Evolutionary conservation across 2,329 filamentous ascomycete genomes (phyloP), one percentile per base, ranked within the genome.

Genomic region (Aspergillus niger): DNA sequence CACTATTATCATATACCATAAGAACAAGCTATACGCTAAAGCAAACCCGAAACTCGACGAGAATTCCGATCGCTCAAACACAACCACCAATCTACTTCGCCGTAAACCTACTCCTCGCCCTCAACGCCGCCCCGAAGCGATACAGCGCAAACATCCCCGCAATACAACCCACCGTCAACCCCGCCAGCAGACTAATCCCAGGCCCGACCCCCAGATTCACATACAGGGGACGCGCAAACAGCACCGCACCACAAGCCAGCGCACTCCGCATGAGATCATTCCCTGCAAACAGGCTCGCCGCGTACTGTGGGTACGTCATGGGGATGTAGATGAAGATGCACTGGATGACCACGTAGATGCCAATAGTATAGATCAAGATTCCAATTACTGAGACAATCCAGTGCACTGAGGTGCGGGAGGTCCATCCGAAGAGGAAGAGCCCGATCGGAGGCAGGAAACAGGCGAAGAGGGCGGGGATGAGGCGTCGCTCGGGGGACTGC

Each of bases 381-480:
- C 77, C 79, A 11, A 79, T 68, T 5, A 75, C 70, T 3, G 58
- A 70, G 13, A 70, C 72, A n/a, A 72, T 71, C 72, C 71, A 75
- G 50, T 73, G 68, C 22, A 73, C 62, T 0, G 58, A 39, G 0
- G 61, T 30, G 4, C 62, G 59, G 2, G 69, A 58, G 1, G 65
- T 50, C 65, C 61, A 68, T 4, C 49, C 68, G 22, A 70, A 86
- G 58, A 87, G 71, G 77, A 87, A 87, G 3, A 88, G 76, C 11
- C 85, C 84, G n/a, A 84, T 78, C 0, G 85, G 81, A 0, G 84
- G 81, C 1, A 81, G 80, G 61, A 86, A 78, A 55, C 79, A 75
- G 2, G 81, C 82, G 8, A 77, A 72, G 1, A 88, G 74, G 5
- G 85, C 85, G 0, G 85, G 86, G 52, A 71, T 63, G 8, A 86